Evolutionary conservation across 305 asterid species (phyloP), one percentile per base, ranked within the genome.

Genomic region (Striga hermonthica): DNA sequence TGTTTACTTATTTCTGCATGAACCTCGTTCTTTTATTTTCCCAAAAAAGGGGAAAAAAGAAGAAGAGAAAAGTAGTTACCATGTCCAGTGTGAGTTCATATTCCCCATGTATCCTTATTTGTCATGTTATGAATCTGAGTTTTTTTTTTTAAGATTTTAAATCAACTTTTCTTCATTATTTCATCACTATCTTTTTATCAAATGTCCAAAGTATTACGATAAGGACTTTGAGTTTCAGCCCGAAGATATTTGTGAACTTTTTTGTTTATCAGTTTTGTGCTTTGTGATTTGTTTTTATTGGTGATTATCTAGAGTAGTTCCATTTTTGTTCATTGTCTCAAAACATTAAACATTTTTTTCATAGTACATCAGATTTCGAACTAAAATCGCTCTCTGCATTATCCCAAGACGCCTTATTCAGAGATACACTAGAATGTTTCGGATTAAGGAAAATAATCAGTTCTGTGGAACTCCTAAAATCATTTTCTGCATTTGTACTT

Each of bases 101-200:
- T 16, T 31, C 44, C 16, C 12, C 31, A 39, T 49, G 39, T 50
- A 58, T 60, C 62, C 55, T 37, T 58, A 62, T 57, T 37, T 62
- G 40, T 65, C 3, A 10, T 9, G 41, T 16, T 49, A 13, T 45
- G 39, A 48, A 62, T 49, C 39, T 41, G 55, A 52, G 43, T 16
- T 7, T 71, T 47, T 34, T 47, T 34, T 54, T n/a, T 40, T 60
- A 52, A 68, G n/a, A 41, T 58, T 55, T 63, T 60, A 49, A 35
- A 61, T 58, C 68, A 55, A 43, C 60, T 56, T 64, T 49, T 31
- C 64, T 49, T 45, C 47, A 62, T 45, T 4, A 3, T 40, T 60
- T 41, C 58, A 41, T 57, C 22, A 45, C 67, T 61, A 47, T 22
- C 57, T 64, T 55, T 62, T 49, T 35, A 40, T 11, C 41, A 38